Evolutionary conservation across 169 alveolate genomes (phyloP), one percentile per base, ranked within the genome.

Genomic region (Perkinsus olseni): DNA sequence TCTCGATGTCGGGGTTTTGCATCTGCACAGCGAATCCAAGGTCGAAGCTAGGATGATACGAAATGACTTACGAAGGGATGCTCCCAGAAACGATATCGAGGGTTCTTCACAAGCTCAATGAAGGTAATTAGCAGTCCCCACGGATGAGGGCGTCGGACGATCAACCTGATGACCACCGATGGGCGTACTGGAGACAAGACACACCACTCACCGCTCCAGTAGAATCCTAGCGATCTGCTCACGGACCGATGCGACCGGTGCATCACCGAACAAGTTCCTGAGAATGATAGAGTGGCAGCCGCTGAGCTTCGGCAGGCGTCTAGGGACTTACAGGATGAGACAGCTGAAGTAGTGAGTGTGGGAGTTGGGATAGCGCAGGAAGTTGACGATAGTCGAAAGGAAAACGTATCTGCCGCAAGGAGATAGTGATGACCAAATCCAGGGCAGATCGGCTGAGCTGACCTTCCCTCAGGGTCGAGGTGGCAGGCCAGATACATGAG

Each of bases 81-180:
- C 20, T 91, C 92, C 95, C 95, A 94, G 62, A 94, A 94, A 4
- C 50, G 91, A 92, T 92, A 94, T 92, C 94, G 92, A 92, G 98
- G 99, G 95, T 97, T 98, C 94, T 97, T 97, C 92, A 98, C 96
- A 38, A 99, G 97, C 95, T 98, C 99, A 90, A 98, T 96, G 94
- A 98, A 98, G 39, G 99, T 98, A 92, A 98, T 96, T 93, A 97
- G 94, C 38, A 99, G 95, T 34, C 99, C 99, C 99, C 99, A 99
- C 40, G 99, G 99, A 51, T 98, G 98, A 36, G 99, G 99, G 38
- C 98, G 96, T 92, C 98, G 98, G 0, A 97, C 98, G 82, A 97
- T 95, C 28, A 98, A 94, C 91, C 99, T 96, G 96, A 98, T 99
- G 91, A 98, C 0, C 8, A 28, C 92, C 39, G 20, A 74, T 34